Base-by-base conservation (phyloP, 163 green algal species). In the Chlamydomonas reinhardtii region DNA sequence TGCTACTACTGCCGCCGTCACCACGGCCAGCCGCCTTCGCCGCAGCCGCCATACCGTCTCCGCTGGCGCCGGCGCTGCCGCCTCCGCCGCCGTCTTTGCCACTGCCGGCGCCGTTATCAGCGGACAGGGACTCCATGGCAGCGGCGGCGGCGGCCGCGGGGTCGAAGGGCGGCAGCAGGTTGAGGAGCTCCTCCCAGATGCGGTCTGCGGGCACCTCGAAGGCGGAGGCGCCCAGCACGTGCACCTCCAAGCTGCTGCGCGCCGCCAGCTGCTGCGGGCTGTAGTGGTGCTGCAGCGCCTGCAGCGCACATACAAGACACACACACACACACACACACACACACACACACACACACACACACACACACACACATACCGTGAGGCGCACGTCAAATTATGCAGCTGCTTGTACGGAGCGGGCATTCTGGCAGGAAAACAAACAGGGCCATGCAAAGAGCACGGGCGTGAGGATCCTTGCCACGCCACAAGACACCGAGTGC, bases 201-300 rank as follows among this genome's bases (percentile, higher is more conserved):
- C 48, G 48, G 52, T 88, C 83, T 14, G 83, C 73, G 2, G 83
- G 83, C 31, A 88, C 62, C 65, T 88, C 83, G 56, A 88, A 88
- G 0, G 62, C 83, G 2, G 64, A 76, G 3, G 83, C 83, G 0
- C 83, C 83, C 52, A 88, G 29, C 83, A 88, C 83, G 62, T 88
- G 83, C 0, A 88, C 6, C 52, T 77, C 73, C 0, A 87, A 11
- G 29, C 39, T 56, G 32, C 31, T 20, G 32, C 25, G 22, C 2
- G 48, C 29, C 5, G 68, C 79, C 73, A 88, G 48, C n/a, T 74
- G 61, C n/a, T 52, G 24, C 6, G 70, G 81, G 9, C 37, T 70
- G 82, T 88, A 88, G 72, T 88, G 71, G 72, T 88, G 72, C 62
- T 83, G 82, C 64, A 88, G 82, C 4, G 72, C 82, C 79, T 85